These are phyloP conservation scores for Erigeron philadelphicus DNA, from an alignment of 140 eudicot genomes.

Conservation along the genomic window DNA sequence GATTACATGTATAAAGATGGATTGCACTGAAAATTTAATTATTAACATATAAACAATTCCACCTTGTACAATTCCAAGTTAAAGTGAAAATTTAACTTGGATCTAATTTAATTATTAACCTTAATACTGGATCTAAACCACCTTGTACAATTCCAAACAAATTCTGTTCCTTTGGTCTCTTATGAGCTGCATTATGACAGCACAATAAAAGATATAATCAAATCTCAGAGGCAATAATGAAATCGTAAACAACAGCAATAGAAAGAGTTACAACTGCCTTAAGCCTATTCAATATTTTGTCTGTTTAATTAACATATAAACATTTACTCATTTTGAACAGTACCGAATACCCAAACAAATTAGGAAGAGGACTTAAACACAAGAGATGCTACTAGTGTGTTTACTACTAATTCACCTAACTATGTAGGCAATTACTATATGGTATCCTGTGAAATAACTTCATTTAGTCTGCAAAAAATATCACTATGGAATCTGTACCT, in stretches of 20 bases:
- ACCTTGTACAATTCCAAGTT: too few relatives aligned
- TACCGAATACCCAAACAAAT: not conserved
- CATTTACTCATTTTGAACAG: too few relatives aligned
- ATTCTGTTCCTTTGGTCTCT: slow-evolving; percentile 84
- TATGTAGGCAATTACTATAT: slow-evolving; percentile 13
- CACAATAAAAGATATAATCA: slow-evolving; percentile 9
- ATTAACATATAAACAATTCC: too few relatives aligned
- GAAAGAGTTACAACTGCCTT: too few relatives aligned
- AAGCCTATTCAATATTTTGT: too few relatives aligned
- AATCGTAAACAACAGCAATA: not conserved
- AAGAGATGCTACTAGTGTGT: not conserved
- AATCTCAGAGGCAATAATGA: slow-evolving; percentile 3
- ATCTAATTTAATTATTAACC: too few relatives aligned
- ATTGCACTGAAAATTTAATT: not conserved
- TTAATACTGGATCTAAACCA: too few relatives aligned
- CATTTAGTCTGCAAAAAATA: slow-evolving; percentile 1
- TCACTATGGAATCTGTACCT: slow-evolving; percentile 39
- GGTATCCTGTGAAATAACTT: slow-evolving; percentile 1
- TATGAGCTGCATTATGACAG: slow-evolving; percentile 61
- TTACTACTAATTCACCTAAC: not conserved
- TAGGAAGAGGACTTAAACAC: not conserved
- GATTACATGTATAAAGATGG: slow-evolving; percentile 15
- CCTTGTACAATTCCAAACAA: slow-evolving; percentile 91
- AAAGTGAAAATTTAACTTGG: too few relatives aligned
- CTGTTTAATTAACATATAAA: too few relatives aligned